Percentiles rank a stretch among this genome's conserved stretches.
Evolutionary conservation across 2,329 filamentous ascomycete genomes (phyloP).

Genomic region (Zasmidium angulare): DNA sequence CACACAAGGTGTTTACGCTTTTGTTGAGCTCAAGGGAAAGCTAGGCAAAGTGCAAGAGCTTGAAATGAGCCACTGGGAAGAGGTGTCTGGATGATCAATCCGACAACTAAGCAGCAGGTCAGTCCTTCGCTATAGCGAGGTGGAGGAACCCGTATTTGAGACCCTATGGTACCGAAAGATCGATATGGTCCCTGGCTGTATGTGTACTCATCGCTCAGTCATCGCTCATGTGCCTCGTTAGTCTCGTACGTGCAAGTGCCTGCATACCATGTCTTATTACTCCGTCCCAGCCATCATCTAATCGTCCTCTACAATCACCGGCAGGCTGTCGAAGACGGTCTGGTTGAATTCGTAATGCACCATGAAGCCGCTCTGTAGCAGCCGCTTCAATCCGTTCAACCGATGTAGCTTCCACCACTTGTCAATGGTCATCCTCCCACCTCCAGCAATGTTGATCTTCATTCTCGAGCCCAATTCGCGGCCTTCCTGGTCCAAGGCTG

Average conservation of each 20-base stretch:
- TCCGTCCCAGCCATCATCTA: constrained; percentile 1
- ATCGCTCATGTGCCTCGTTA: neutral
- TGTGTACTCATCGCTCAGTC: neutral
- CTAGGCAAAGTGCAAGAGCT: too few relatives aligned
- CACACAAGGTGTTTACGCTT: constrained; percentile 10
- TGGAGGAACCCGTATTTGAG: too few relatives aligned
- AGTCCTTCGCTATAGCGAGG: too few relatives aligned
- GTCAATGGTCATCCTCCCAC: constrained; percentile 62
- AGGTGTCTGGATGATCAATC: too few relatives aligned
- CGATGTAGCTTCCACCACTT: constrained; percentile 73
- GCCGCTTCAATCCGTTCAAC: constrained; percentile 59
- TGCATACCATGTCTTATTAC: neutral
- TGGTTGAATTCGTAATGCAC: constrained; percentile 64
- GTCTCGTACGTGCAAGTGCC: neutral
- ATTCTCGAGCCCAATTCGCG: constrained; percentile 62
- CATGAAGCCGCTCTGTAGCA: constrained; percentile 62
- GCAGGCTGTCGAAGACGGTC: constrained; percentile 60
- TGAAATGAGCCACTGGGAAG: too few relatives aligned
- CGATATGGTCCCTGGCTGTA: neutral
- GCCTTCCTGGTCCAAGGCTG: constrained; percentile 61
- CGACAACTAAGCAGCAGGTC: too few relatives aligned
- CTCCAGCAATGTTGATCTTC: constrained; percentile 59
- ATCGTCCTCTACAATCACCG: constrained; percentile 38
- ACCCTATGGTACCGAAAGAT: neutral
- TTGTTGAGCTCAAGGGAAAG: neutral